Conservation (phyloP, 2,329 filamentous ascomycete species). For the Clarireedia sp. region DNA sequence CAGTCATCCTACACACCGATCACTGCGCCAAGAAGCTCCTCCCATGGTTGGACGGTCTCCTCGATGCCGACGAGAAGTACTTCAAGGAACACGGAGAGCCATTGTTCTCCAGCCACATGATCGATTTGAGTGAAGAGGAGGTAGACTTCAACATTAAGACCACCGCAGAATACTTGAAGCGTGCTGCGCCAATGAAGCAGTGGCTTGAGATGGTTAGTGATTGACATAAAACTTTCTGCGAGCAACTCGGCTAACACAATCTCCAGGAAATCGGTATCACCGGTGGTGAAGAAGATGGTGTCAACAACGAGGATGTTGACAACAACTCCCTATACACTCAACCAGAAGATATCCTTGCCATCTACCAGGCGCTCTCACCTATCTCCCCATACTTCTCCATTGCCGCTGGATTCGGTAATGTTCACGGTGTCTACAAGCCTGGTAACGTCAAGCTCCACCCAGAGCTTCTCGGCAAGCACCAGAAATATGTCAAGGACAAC, state of each 20-base stretch:
- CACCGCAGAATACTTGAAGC: conserved; percentile 88
- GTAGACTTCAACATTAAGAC: conserved; percentile 88
- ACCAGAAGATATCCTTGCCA: conserved; percentile 89
- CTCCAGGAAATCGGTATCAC: conserved; percentile 78
- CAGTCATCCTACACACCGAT: conserved; percentile 92
- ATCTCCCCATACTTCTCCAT: conserved; percentile 98
- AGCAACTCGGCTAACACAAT: conserved; percentile 6
- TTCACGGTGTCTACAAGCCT: conserved; percentile 98
- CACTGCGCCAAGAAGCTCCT: conserved; percentile 99
- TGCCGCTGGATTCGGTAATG: conserved; percentile 96
- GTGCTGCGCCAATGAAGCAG: conserved; percentile 93
- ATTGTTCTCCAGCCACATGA: conserved; percentile 97
- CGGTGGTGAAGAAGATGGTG: conserved; percentile 94
- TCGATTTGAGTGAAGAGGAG: conserved; percentile 88
- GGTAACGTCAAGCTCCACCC: conserved; percentile 96
- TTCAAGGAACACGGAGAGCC: conserved; percentile 91
- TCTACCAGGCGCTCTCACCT: conserved; percentile 75
- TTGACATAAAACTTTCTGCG: background rate
- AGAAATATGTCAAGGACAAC: conserved; percentile 81
- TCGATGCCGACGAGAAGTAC: conserved; percentile 88
- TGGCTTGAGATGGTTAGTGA: conserved; percentile 88
- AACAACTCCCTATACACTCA: conserved; percentile 97
- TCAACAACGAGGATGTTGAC: conserved; percentile 97
- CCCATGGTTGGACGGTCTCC: conserved; percentile 93
- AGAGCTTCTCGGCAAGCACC: conserved; percentile 94